A percentile compares a stretch with the other conserved stretches of the same genome.
phyloP scores from a whole-genome alignment of 352 stramenopile species.

The Phytopythium cucurbitacearum region DNA sequence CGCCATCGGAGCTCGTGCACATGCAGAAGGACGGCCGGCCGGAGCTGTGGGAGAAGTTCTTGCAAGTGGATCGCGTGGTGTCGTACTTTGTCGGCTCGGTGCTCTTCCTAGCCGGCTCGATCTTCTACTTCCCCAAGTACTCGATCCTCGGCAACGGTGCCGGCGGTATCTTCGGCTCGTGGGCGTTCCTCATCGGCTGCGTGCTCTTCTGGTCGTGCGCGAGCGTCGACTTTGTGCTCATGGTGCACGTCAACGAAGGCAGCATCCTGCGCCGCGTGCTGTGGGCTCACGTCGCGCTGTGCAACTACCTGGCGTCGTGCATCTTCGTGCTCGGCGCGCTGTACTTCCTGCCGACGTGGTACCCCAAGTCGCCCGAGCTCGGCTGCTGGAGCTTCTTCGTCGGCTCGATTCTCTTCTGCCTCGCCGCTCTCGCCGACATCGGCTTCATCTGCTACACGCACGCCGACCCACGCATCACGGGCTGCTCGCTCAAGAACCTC shows the following conservation, averaged over 20 bases:
- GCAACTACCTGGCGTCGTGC: conserved; percentile 61
- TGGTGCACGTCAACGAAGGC: conserved; percentile 53
- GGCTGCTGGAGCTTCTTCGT: conserved; percentile 77
- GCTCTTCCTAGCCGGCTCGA: conserved; percentile 74
- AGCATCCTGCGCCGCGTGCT: conserved; percentile 42
- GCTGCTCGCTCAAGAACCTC: conserved; percentile 53
- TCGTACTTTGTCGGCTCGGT: conserved; percentile 59
- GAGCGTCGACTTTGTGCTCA: conserved; percentile 73
- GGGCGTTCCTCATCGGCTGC: conserved; percentile 70
- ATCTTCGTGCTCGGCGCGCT: conserved; percentile 76
- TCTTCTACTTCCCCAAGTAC: conserved; percentile 80
- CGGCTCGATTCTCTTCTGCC: conserved; percentile 61
- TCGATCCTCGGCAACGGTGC: conserved; percentile 56
- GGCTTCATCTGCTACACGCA: conserved; percentile 62
- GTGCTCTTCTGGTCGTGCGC: conserved; percentile 60
- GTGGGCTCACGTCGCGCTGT: conserved; percentile 52
- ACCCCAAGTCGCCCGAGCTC: conserved; percentile 54
- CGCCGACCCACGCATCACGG: conserved; percentile 34
- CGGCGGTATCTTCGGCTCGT: conserved; percentile 55
- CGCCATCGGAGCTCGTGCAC: conserved; percentile 2
- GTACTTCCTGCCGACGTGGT: conserved; percentile 77
- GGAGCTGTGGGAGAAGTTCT: conserved; percentile 37
- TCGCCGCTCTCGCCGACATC: conserved; percentile 55
- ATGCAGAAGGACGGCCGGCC: conserved; percentile 7
- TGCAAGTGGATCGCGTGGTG: conserved; percentile 45